phyloP scores from a whole-genome alignment of 129 eudicot species.

The Glebionis coronaria region DNA sequence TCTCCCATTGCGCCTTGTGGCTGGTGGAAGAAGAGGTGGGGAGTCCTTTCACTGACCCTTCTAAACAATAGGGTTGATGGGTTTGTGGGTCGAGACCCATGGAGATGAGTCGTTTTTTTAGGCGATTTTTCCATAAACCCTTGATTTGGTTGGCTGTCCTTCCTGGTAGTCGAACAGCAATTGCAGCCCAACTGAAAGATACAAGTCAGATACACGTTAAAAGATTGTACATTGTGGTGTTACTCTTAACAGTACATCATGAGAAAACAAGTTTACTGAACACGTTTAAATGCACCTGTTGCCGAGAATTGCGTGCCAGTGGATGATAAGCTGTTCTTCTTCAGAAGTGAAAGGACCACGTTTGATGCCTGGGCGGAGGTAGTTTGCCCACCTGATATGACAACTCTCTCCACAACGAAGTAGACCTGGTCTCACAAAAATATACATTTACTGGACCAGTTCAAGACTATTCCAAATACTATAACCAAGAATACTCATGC shows the following conservation, averaged over 20 bases:
- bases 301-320: conserved; percentile 89
- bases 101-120: conserved; percentile 60
- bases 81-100: conserved; percentile 89
- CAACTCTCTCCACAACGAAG: conserved; percentile 96
- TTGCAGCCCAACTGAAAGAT: conserved; percentile 91
- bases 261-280: not conserved
- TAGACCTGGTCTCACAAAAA: conserved; percentile 48
- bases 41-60: conserved; percentile 29
- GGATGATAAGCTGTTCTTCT: conserved; percentile 90
- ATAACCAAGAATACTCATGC: not conserved
- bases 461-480: not conserved
- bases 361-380: conserved; percentile 84
- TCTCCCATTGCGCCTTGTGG: conserved; percentile 99
- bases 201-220: not conserved
- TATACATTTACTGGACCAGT: not conserved
- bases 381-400: conserved; percentile 81
- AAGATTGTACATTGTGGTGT: not conserved
- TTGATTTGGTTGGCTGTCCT: conserved; percentile 96
- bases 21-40: conserved; percentile 68
- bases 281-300: conserved; percentile 50
- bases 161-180: conserved; percentile 85
- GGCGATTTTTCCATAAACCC: conserved; percentile 90
- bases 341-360: conserved; percentile 81
- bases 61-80: conserved; percentile 50
- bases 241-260: not conserved